A percentile compares a stretch with the other conserved stretches of the same genome.
Evolutionary conservation across 78 protist genomes (phyloP).

Genomic region (Goniomonas avonlea): DNA sequence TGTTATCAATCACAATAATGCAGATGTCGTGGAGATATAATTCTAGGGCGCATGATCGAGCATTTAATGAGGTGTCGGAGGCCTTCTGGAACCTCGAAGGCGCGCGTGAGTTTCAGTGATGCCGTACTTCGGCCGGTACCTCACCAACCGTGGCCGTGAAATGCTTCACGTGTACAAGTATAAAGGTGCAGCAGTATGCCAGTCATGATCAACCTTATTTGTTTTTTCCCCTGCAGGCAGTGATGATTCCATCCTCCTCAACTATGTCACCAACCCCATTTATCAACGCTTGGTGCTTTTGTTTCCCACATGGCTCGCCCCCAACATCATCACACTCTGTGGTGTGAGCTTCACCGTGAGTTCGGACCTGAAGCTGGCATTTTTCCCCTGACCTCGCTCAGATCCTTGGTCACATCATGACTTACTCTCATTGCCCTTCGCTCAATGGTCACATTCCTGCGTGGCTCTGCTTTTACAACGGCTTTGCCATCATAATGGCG

Average conservation of each 20-base stretch:
- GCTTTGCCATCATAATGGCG: neutral
- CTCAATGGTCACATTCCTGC: neutral
- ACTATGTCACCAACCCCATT: conserved; percentile 2
- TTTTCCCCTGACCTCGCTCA: neutral
- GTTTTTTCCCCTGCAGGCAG: too few species aligned
- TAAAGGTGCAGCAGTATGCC: too few species aligned
- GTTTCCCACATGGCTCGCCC: conserved; percentile 2
- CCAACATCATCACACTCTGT: conserved; percentile 7
- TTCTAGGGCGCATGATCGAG: neutral
- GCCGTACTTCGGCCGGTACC: conserved; percentile 5
- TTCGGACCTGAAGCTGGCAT: neutral
- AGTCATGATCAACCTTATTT: too few species aligned
- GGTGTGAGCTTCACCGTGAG: neutral
- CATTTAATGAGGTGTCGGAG: too few species aligned
- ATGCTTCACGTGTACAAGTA: neutral
- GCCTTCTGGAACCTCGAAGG: too few species aligned
- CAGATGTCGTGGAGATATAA: too few species aligned
- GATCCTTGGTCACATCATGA: neutral
- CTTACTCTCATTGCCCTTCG: neutral
- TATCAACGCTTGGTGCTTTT: neutral
- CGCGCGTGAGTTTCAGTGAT: too few species aligned
- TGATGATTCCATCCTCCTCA: neutral
- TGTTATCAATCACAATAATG: too few species aligned
- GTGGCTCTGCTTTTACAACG: conserved; percentile 1
- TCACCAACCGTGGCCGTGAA: neutral